phyloP scores from a whole-genome alignment of 179 eudicot species.

The Vitellaria paradoxa region DNA sequence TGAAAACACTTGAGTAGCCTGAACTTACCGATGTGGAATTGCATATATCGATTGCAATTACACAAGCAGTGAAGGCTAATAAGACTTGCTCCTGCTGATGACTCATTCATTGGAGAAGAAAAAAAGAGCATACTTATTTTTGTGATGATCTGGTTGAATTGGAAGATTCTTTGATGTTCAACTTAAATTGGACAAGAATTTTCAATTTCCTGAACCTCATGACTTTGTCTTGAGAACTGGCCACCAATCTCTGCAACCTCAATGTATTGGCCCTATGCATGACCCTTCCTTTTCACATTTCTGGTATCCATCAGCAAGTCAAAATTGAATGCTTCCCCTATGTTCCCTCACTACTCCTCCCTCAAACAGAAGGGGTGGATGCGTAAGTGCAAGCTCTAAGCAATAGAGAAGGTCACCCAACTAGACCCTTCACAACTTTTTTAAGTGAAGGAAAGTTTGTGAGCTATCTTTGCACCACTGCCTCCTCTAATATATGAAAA shows the following conservation, averaged over 20 bases:
- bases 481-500: not conserved
- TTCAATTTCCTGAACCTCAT: not conserved
- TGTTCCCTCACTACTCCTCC: not conserved
- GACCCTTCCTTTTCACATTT: not conserved
- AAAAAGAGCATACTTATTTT: not conserved
- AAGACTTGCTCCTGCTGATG: not conserved
- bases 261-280: not conserved
- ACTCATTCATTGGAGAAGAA: slow-evolving; percentile 3
- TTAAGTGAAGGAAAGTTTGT: not conserved
- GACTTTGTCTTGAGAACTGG: not conserved
- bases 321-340: not conserved
- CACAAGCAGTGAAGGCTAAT: too few relatives aligned
- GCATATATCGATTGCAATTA: not conserved
- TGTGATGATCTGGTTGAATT: not conserved
- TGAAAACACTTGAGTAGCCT: not conserved
- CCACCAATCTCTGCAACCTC: not conserved
- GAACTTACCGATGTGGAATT: not conserved
- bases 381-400: not conserved
- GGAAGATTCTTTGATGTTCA: not conserved
- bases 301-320: not conserved
- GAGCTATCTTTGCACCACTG: too few relatives aligned
- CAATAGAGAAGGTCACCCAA: not conserved
- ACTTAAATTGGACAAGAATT: not conserved
- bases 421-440: not conserved
- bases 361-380: not conserved